Evolutionary conservation across 441 rosid genomes (phyloP), one percentile per base, ranked within the genome.

Genomic region (Populus trichocarpa): DNA sequence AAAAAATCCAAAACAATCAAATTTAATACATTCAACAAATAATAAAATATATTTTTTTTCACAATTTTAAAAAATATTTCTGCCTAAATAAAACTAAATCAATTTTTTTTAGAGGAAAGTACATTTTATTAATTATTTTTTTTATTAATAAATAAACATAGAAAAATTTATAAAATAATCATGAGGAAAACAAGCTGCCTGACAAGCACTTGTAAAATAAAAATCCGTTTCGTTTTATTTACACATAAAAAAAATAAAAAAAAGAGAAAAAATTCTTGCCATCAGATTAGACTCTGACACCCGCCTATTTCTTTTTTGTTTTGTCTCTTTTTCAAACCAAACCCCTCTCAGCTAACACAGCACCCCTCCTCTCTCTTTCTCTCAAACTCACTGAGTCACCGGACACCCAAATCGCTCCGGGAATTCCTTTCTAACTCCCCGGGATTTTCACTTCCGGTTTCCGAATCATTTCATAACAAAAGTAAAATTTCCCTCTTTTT

Each of bases 351-450:
- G 72, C 76, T 77, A 76, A 73, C 32, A 30, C 32, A 30, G 32
- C 32, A 30, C 32, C 32, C 32, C 32, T 30, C 32, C 35, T 67
- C 2, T 30, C 32, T 30, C 32, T 30, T 4, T 30, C 32, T 30
- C 32, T 30, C 32, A 1, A 64, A 46, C 25, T 66, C 61, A n/a
- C 65, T 42, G 81, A 81, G 86, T 77, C 72, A 79, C 89, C 89
- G 91, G 90, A 85, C 87, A 82, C 87, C 75, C 77, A 79, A 76
- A 76, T 86, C 89, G 81, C 83, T 81, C 89, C 93, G 95, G 91
- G 32, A 30, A 30, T 30, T 30, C 4, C 32, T 30, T 30, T 30
- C 3, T 30, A 30, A 79, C 78, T 71, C 42, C 74, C 71, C 28
- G 3, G 16, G 67, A 1, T 64, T 69, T 36, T 28, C 32, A 10